A percentile compares a stretch with the other conserved stretches of the same genome.
Evolutionary conservation across 2,329 filamentous ascomycete species (phyloP).

Genomic region (Fusarium sp.): DNA sequence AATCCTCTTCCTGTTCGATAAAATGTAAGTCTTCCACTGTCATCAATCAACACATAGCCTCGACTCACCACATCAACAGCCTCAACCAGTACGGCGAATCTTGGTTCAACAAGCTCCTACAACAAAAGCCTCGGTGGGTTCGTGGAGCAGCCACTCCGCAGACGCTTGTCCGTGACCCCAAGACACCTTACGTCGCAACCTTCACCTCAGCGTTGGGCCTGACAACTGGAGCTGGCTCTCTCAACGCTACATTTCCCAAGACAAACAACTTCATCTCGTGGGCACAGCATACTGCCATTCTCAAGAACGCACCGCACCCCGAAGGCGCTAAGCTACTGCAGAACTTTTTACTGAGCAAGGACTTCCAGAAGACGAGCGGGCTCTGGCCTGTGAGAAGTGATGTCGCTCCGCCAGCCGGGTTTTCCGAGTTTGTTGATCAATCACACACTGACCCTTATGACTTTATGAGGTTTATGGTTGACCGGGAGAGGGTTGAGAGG

Average conservation of each 20-base stretch:
- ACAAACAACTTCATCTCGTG: background rate
- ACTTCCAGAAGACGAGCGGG: background rate
- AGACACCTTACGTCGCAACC: background rate
- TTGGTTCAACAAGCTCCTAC: background rate
- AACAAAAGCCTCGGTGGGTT: background rate
- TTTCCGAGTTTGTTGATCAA: background rate
- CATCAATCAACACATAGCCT: background rate
- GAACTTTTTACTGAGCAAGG: background rate
- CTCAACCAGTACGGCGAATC: background rate
- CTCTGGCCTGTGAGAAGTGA: background rate
- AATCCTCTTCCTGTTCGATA: background rate
- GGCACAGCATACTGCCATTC: background rate
- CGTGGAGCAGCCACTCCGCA: background rate
- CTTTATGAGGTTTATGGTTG: background rate
- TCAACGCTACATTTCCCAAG: background rate
- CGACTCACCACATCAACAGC: background rate
- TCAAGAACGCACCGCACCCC: background rate
- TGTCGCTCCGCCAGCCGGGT: background rate
- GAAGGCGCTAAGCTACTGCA: background rate
- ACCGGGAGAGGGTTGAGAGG: background rate
- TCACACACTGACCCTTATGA: background rate
- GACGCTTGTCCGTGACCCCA: background rate
- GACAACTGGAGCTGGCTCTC: background rate
- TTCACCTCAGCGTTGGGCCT: rapidly evolving
- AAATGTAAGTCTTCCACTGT: background rate